Evolutionary conservation across 139 green algal species (phyloP).

Genomic region (Penium margaritaceum): DNA sequence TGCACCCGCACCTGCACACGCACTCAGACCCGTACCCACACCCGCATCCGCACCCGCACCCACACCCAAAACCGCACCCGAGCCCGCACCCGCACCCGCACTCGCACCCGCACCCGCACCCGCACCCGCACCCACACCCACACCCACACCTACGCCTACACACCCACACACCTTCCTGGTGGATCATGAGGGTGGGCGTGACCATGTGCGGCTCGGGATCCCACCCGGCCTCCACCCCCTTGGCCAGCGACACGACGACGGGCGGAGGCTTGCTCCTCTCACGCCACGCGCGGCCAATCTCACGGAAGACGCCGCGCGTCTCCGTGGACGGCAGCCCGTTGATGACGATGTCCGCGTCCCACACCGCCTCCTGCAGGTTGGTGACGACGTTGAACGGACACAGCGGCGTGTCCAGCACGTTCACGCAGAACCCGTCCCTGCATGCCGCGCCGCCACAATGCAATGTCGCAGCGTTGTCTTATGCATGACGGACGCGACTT

Average conservation of each 20-base stretch:
- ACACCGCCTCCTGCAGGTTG: constrained; percentile 40
- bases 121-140: too few relatives aligned
- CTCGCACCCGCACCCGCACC: too few relatives aligned
- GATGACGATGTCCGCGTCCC: constrained; percentile 42
- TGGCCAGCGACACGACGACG: constrained; percentile 42
- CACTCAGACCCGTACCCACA: too few relatives aligned
- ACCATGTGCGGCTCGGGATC: constrained; percentile 41
- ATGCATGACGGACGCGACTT: too few relatives aligned
- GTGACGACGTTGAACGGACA: constrained; percentile 37
- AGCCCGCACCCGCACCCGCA: too few relatives aligned
- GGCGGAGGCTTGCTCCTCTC: constrained; percentile 27
- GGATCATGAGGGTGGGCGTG: constrained; percentile 45
- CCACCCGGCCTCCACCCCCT: constrained; percentile 42
- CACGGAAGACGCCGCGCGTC: constrained; percentile 25
- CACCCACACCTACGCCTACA: too few relatives aligned
- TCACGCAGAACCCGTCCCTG: constrained; percentile 47
- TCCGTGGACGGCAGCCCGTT: constrained; percentile 45
- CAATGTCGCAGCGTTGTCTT: too few relatives aligned
- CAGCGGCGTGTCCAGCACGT: constrained; percentile 32
- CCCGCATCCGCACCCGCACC: too few relatives aligned
- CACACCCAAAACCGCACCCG: too few relatives aligned
- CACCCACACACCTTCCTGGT: constrained; percentile 32
- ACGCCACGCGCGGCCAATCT: constrained; percentile 35
- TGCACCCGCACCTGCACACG: too few relatives aligned
- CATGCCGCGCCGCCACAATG: too few relatives aligned